Evolutionary conservation across 1,284 basidiomycete genomes (phyloP).

Genomic region (Pseudozyma sp.): DNA sequence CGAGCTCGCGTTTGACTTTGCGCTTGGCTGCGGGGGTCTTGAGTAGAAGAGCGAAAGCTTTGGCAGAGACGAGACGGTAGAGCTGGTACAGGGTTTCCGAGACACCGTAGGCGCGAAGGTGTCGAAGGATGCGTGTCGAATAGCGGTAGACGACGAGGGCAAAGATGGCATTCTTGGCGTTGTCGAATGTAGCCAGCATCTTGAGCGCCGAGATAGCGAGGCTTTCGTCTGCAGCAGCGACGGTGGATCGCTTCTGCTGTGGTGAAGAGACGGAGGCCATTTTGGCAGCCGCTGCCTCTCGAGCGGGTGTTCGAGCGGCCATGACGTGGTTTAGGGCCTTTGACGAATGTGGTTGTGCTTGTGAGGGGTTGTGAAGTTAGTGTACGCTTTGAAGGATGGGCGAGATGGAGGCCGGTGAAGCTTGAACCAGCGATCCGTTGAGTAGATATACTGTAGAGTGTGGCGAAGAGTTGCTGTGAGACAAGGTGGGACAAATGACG

Average conservation of each 20-base stretch:
- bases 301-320: slow-evolving; percentile 39
- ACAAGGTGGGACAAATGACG: too few relatives aligned
- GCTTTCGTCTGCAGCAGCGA: slow-evolving; percentile 13
- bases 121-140: slow-evolving; percentile 44
- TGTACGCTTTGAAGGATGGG: too few relatives aligned
- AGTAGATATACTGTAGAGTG: too few relatives aligned
- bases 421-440: too few relatives aligned
- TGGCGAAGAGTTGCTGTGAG: too few relatives aligned
- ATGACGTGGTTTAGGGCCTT: slow-evolving; percentile 5
- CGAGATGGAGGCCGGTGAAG: too few relatives aligned
- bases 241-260: neutral
- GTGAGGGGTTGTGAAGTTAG: too few relatives aligned
- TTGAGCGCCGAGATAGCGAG: slow-evolving; percentile 22
- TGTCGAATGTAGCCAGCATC: slow-evolving; percentile 44
- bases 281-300: slow-evolving; percentile 70
- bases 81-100: slow-evolving; percentile 54
- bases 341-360: too few relatives aligned
- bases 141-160: slow-evolving; percentile 53
- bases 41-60: slow-evolving; percentile 53
- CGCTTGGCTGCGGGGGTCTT: slow-evolving; percentile 61
- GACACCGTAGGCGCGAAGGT: slow-evolving; percentile 59
- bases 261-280: slow-evolving; percentile 15
- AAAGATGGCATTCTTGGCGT: slow-evolving; percentile 59
- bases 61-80: slow-evolving; percentile 47
- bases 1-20: slow-evolving; percentile 60